Evolutionary conservation across 2,329 filamentous ascomycete species (phyloP), one percentile per base, ranked within the genome.

Genomic region (Nothophoma quercina): DNA sequence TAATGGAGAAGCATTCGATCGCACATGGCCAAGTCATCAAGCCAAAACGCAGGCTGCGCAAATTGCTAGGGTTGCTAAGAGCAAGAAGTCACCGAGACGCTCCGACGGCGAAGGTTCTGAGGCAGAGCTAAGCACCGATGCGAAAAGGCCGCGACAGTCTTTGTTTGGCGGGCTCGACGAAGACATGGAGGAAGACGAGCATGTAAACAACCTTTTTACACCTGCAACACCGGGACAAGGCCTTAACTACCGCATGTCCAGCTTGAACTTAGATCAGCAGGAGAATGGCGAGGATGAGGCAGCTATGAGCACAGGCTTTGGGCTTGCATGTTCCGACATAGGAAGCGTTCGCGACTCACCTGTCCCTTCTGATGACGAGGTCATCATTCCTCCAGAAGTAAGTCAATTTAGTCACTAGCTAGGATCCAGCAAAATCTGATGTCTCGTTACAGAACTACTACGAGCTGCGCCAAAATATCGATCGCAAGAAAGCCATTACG

Each of bases 401-500:
- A 47, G 43, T 51, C 51, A 15, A 54, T 55, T 42, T 10, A 44
- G 35, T 22, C 9, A n/a, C 19, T 26, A 6, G 16, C 4, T 7
- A 12, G 2, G 0, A 8, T 10, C 5, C 2, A 18, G 13, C 7
- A n/a, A 0, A 1, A n/a, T 16, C 22, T 44, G 21, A 40, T 9
- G 19, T 6, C 6, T 13, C 15, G 4, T 39, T 15, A 9, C 15
- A 67, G 64, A 49, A 45, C 8, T 39, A 33, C 4, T 70, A 70
- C 26, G 51, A 58, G 2, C 32, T 70, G 4, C 68, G 68, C 12
- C 53, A 60, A 48, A 64, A 65, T 21, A 63, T 67, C 12, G 49
- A 69, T 18, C 49, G 64, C 4, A 56, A 61, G 7, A 54, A 58
- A 10, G 16, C 51, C 0, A 54, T 51, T 16, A 69, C 68, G 1